A percentile compares a stretch with the other conserved stretches of the same genome.
Conservation (phyloP, 2,329 filamentous ascomycete species). For the Fusarium phyllophilum region DNA sequence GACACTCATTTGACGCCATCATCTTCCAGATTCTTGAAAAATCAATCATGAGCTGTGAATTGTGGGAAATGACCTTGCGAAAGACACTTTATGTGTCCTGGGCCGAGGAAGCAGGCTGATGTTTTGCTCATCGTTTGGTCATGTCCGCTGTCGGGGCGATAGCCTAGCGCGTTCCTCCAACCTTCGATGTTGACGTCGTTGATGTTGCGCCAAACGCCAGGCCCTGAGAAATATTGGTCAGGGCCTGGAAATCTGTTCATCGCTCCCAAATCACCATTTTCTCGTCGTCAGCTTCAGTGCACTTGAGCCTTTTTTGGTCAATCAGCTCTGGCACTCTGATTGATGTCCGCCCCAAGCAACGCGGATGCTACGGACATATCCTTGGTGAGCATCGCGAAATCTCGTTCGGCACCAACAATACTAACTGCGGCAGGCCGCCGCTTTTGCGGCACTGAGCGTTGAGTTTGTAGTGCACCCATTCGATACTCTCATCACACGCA, state of each 20-base stretch:
- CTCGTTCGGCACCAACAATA: accelerated
- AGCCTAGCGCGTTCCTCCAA: neutral
- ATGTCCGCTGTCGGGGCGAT: neutral
- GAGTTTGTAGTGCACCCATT: constrained; percentile 31
- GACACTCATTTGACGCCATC: neutral
- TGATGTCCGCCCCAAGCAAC: constrained; percentile 11
- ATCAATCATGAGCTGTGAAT: accelerated
- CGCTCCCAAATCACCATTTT: accelerated
- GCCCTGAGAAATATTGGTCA: neutral
- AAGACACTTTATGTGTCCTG: neutral
- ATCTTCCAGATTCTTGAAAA: neutral
- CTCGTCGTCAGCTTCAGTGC: accelerated
- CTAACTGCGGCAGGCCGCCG: constrained; percentile 3
- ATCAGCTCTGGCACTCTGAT: neutral
- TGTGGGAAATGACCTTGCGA: accelerated
- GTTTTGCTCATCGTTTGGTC: neutral
- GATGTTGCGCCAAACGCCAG: neutral
- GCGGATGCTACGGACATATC: constrained; percentile 25
- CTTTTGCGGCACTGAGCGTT: constrained; percentile 15
- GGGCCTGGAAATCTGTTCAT: neutral
- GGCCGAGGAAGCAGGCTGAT: neutral
- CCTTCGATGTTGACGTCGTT: constrained; percentile 17
- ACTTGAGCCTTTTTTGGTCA: accelerated
- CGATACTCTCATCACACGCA: constrained; percentile 26
- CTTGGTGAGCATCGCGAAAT: neutral